Base-by-base conservation (phyloP, 176 grass and related monocot genomes). In the Cenchrus purpureus region DNA sequence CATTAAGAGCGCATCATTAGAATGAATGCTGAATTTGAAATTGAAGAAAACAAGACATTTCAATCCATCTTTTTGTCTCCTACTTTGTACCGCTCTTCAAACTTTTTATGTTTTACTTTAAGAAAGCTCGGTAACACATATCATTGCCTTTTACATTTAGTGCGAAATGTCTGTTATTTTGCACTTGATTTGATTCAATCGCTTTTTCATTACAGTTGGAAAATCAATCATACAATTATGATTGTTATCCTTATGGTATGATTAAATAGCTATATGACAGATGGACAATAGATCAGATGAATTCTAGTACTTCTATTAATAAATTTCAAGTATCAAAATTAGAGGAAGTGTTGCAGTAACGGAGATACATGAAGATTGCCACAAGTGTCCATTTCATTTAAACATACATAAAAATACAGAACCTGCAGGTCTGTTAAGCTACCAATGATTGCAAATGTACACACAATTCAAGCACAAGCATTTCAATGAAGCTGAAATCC, bases 321-420 rank as follows among this genome's bases (percentile, higher is more conserved):
- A 65, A 63, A 13, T 84, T 48, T 55, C 51, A 89, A 85, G 80
- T 28, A 52, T 77, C 54, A 67, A 81, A 85, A 69, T 55, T 82
- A n/a, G 64, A 74, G 17, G 40, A 63, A 34, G 12, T 17, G 22
- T 71, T 61, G 20, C 60, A 61, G 65, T 16, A 19, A 55, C 20
- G 73, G 17, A 84, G 76, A 74, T 42, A 74, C 8, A 2, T 68
- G 42, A 88, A 48, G 37, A 66, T 49, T 51, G 7, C 50, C 17
- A 66, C 19, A 57, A 83, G 8, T 63, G 55, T 16, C 71, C 49
- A 51, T 82, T 84, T 61, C 19, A 3, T 84, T 82, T 61, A 73
- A 86, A 19, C 10, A 37, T 14, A 19, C 61, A 64, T 3, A 28
- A 62, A 63, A n/a, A 22, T 20, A 79, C 51, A 87, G 67, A 44